Evolutionary conservation across 805 yeast genomes (phyloP), one percentile per base, ranked within the genome.

Genomic region (Ascoidea asiatica): DNA sequence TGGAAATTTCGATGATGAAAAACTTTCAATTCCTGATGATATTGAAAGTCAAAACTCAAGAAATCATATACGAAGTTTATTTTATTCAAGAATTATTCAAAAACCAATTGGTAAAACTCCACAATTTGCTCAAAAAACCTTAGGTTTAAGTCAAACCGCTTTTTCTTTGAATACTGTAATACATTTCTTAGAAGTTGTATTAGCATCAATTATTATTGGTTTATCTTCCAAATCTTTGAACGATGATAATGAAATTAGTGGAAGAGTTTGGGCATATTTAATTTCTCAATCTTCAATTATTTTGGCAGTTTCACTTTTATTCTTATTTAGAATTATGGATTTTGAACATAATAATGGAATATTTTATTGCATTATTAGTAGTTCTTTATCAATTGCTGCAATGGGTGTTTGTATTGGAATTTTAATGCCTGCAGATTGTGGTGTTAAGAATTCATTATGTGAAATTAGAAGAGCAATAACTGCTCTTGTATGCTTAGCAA

Each of bases 271-370:
- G 54, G 43, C 58, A 33, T 68, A 59, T 47, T 60, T 67, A 48
- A 61, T 68, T 33, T 66, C 69, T 1, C 61, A 60, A 44, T 59
- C 63, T 3, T 51, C 59, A 4, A 52, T 67, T 37, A 56, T 67
- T 11, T 50, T 65, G 4, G 53, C 57, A 2, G 58, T 63, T 11
- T 58, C 70, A 2, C 42, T 66, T 2, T 48, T 65, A 29, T 65
- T 67, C 48, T 53, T 67, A 21, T 54, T 60, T 18, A 59, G 57
- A n/a, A 46, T 64, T n/a, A 57, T 67, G 43, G 61, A 60, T 44
- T 67, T 62, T 45, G 72, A 65, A 43, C 58, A 52, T 43, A 50
- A 67, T 44, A 65, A 65, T 45, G 71, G 71, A 2, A 60, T 66
- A 22, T 63, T 66, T 43, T 67, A 65, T 45, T 64, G 70, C 43